Evolutionary conservation across 495 filamentous ascomycete species (phyloP).

Genomic region (Aspergillus saccharolyticus): DNA sequence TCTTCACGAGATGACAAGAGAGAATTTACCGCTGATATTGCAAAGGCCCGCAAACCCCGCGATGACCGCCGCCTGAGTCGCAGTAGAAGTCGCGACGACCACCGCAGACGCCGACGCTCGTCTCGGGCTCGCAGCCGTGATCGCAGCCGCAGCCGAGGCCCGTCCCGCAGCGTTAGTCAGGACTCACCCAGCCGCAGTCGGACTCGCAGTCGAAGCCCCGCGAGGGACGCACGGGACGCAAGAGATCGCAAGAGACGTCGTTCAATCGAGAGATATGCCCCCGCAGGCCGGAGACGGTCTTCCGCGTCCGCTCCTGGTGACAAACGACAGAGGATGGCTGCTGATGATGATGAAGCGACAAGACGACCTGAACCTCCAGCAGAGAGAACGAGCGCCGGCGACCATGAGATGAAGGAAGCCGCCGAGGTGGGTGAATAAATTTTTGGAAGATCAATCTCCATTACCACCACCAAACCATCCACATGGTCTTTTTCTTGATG

Average conservation of each 20-base stretch:
- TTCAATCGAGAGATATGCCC: slow-evolving; percentile 49
- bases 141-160: slow-evolving; percentile 39
- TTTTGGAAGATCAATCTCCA: slow-evolving; percentile 14
- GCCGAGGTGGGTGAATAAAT: slow-evolving; percentile 49
- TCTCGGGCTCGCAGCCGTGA: slow-evolving; percentile 40
- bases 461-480: neutral
- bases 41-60: slow-evolving; percentile 38
- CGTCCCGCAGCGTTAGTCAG: slow-evolving; percentile 32
- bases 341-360: slow-evolving; percentile 50
- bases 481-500: slow-evolving; percentile 1
- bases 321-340: slow-evolving; percentile 53
- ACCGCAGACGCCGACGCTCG: slow-evolving; percentile 35
- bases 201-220: slow-evolving; percentile 34
- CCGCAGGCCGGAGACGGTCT: slow-evolving; percentile 43
- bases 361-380: slow-evolving; percentile 39
- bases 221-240: no score
- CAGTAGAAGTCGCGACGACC: slow-evolving; percentile 28
- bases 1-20: slow-evolving; percentile 35
- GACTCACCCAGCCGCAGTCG: slow-evolving; percentile 26
- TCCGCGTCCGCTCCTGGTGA: slow-evolving; percentile 48
- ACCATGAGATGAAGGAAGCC: slow-evolving; percentile 24
- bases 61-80: slow-evolving; percentile 39
- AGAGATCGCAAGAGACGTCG: slow-evolving; percentile 47
- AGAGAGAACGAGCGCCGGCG: slow-evolving; percentile 22
- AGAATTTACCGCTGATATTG: slow-evolving; percentile 46